A percentile compares a stretch with the other conserved stretches of the same genome.
Conservation (phyloP, 83 land plant genomes). For the Diphasiastrum complanatum region DNA sequence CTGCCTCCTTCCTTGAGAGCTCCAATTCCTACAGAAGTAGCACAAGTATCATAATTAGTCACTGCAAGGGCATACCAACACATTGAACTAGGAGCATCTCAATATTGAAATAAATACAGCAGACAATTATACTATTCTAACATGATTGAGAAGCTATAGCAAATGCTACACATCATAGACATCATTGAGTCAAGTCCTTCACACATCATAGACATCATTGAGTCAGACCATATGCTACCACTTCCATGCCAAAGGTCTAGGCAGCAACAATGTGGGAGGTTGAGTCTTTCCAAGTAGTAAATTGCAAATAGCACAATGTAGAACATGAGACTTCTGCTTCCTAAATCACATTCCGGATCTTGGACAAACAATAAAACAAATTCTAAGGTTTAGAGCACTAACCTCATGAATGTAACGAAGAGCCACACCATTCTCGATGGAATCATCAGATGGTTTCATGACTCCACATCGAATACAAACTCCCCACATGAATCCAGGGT, state of each 20-base stretch:
- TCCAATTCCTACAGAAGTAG: constrained; percentile 40
- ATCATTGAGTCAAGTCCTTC: too few species aligned
- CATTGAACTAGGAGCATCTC: background rate
- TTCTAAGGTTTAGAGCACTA: background rate
- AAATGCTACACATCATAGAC: too few species aligned
- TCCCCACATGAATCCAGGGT: constrained; percentile 17
- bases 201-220: too few species aligned
- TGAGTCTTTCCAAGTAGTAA: too few species aligned
- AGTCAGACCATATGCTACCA: too few species aligned
- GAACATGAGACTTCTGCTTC: background rate
- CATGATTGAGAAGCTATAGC: too few species aligned
- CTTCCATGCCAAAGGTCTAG: too few species aligned
- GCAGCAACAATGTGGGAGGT: too few species aligned
- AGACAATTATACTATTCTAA: too few species aligned
- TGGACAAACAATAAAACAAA: background rate
- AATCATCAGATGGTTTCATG: background rate
- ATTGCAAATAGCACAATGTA: too few species aligned
- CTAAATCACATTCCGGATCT: background rate
- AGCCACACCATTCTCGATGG: background rate
- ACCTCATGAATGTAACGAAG: constrained; percentile 9
- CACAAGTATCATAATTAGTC: background rate
- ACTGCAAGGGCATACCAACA: too few species aligned
- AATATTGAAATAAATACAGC: too few species aligned
- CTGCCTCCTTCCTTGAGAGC: constrained; percentile 9
- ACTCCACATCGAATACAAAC: constrained; percentile 12